phyloP scores from a whole-genome alignment of 805 yeast species.

The Tetrapisispora iriomotensis region DNA sequence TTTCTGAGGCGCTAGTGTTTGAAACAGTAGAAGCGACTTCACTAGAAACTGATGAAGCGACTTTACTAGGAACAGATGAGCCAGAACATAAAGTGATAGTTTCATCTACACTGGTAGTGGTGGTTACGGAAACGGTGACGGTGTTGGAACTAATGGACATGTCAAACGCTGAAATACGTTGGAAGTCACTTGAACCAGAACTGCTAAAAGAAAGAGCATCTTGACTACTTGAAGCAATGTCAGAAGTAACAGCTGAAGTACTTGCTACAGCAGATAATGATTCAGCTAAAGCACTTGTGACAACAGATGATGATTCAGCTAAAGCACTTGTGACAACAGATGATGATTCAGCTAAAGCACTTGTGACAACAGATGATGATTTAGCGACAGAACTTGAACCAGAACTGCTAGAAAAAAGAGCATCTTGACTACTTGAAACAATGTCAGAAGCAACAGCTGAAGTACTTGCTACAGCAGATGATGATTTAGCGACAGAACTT shows the following conservation, averaged over 20 bases:
- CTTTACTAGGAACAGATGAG: slow-evolving; percentile 2
- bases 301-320: slow-evolving; percentile 4
- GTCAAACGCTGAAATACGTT: slow-evolving; percentile 17
- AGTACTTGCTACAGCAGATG: background rate
- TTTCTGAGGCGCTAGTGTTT: slow-evolving; percentile 4
- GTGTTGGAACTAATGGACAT: slow-evolving; percentile 15
- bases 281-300: slow-evolving; percentile 1
- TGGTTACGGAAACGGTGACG: slow-evolving; percentile 13
- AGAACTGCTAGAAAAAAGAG: background rate
- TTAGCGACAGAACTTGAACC: no score
- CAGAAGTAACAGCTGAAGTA: slow-evolving; percentile 2
- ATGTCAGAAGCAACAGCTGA: slow-evolving; percentile 1
- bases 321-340: background rate
- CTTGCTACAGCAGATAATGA: slow-evolving; percentile 4
- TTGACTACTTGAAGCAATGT: background rate
- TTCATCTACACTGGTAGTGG: slow-evolving; percentile 2
- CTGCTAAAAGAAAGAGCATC: background rate
- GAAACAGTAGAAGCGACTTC: background rate
- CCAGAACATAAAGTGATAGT: slow-evolving; percentile 5
- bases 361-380: background rate
- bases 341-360: background rate
- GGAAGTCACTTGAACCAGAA: no score
- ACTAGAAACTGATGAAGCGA: slow-evolving; percentile 4
- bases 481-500: no score
- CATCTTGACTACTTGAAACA: background rate